These are phyloP conservation scores for Candida sp. DNA, from an alignment of 1,139 yeast genomes.

Conservation along the genomic window DNA sequence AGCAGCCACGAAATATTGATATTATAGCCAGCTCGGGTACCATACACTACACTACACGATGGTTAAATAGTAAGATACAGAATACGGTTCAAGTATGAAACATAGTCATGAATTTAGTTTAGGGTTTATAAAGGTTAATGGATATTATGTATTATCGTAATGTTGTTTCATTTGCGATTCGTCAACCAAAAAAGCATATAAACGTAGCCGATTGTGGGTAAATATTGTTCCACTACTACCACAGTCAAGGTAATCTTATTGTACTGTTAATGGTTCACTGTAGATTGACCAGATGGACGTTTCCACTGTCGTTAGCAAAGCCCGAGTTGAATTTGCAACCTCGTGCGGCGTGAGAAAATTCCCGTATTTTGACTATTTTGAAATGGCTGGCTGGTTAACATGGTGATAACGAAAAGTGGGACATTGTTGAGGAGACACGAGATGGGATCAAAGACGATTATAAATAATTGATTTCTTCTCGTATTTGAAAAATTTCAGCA, in stretches of 20 bases:
- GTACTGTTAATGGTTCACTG: too few relatives aligned
- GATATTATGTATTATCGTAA: background rate
- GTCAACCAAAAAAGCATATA: too few relatives aligned
- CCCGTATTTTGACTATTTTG: background rate
- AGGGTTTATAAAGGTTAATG: background rate
- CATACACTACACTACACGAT: conserved; percentile 1
- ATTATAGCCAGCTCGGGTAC: conserved; percentile 1
- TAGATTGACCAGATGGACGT: too few relatives aligned
- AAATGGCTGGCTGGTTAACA: background rate
- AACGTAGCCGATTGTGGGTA: too few relatives aligned
- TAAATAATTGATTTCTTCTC: background rate
- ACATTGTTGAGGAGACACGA: background rate
- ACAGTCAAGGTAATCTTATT: too few relatives aligned
- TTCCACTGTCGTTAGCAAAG: too few relatives aligned
- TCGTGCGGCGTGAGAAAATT: background rate
- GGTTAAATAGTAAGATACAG: conserved; percentile 2
- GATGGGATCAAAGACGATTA: background rate
- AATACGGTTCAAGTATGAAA: background rate
- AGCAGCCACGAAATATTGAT: conserved; percentile 1
- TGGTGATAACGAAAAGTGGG: background rate
- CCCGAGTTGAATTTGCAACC: background rate
- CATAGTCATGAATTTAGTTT: background rate
- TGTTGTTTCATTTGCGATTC: background rate
- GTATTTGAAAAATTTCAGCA: background rate
- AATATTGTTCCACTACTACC: too few relatives aligned